Evolutionary conservation across 306 rosid genomes (phyloP).

Genomic region (Quercus agrifolia): DNA sequence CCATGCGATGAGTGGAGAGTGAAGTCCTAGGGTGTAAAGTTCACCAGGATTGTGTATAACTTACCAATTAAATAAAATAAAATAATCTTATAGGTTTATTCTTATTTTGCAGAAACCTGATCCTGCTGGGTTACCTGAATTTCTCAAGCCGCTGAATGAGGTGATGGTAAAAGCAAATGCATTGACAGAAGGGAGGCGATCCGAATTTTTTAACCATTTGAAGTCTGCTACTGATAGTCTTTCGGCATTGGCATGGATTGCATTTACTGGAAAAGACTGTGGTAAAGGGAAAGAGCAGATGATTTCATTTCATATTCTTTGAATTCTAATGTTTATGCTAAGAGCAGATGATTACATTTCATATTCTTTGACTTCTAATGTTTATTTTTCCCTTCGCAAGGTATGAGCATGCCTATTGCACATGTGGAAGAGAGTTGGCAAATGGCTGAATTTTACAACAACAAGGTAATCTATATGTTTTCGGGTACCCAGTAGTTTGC

Average conservation of each 20-base stretch:
- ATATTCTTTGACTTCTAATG: conserved; percentile 15
- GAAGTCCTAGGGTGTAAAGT: no score
- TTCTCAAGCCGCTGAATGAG: conserved; percentile 82
- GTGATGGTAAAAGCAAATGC: conserved; percentile 55
- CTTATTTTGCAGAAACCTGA: conserved; percentile 75
- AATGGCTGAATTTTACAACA: conserved; percentile 97
- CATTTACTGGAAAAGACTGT: conserved; percentile 83
- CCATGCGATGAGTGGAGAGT: no score
- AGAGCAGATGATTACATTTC: neutral
- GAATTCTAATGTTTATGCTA: conserved; percentile 18
- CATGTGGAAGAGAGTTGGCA: conserved; percentile 99
- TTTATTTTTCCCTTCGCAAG: conserved; percentile 38
- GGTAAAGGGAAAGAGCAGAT: conserved; percentile 43
- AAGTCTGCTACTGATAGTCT: conserved; percentile 91
- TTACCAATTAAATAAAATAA: no score
- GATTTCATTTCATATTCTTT: neutral
- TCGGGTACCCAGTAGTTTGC: conserved; percentile 9
- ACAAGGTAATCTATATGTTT: conserved; percentile 68
- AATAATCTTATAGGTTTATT: conserved; percentile 3
- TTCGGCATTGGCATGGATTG: conserved; percentile 94
- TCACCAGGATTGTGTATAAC: no score
- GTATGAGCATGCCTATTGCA: conserved; percentile 98
- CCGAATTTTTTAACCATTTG: conserved; percentile 85
- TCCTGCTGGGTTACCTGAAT: conserved; percentile 64
- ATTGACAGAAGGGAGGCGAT: conserved; percentile 81